Percentiles rank a stretch among this genome's conserved stretches.
Evolutionary conservation across 129 eudicot genomes (phyloP).

Genomic region (Cynara cardunculus): DNA sequence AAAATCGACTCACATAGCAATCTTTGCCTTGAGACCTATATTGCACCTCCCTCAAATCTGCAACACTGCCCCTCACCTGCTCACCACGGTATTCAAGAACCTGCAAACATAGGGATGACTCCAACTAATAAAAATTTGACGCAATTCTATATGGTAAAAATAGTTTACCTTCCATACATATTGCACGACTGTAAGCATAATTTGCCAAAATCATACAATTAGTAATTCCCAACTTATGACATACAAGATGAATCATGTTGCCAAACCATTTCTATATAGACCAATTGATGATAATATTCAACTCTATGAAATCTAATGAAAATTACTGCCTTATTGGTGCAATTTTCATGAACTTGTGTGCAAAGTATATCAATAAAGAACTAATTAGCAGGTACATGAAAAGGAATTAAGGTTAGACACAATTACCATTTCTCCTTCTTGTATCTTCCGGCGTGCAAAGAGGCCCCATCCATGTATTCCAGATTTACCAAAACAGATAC

Average conservation of each 20-base stretch:
- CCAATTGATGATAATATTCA: no score
- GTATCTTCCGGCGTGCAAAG: slow-evolving; percentile 81
- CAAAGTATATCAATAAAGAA: background rate
- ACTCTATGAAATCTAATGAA: no score
- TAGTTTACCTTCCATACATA: no score
- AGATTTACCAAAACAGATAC: slow-evolving; percentile 90
- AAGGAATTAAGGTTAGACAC: background rate
- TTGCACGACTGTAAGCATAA: no score
- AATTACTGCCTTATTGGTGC: background rate
- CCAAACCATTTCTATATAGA: no score
- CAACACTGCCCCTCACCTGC: slow-evolving; percentile 74
- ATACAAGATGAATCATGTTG: no score
- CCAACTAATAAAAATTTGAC: no score
- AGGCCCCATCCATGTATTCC: slow-evolving; percentile 99
- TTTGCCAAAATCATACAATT: no score
- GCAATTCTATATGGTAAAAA: no score
- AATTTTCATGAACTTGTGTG: background rate
- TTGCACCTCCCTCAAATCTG: slow-evolving; percentile 70
- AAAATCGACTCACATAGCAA: slow-evolving; percentile 60
- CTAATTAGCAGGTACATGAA: background rate
- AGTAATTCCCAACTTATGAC: no score
- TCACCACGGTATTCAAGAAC: slow-evolving; percentile 91
- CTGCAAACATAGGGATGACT: slow-evolving; percentile 27
- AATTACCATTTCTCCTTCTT: slow-evolving; percentile 90
- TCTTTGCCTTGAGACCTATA: slow-evolving; percentile 74